Base-by-base conservation (phyloP, 805 yeast genomes). In the Candida adriatica region DNA sequence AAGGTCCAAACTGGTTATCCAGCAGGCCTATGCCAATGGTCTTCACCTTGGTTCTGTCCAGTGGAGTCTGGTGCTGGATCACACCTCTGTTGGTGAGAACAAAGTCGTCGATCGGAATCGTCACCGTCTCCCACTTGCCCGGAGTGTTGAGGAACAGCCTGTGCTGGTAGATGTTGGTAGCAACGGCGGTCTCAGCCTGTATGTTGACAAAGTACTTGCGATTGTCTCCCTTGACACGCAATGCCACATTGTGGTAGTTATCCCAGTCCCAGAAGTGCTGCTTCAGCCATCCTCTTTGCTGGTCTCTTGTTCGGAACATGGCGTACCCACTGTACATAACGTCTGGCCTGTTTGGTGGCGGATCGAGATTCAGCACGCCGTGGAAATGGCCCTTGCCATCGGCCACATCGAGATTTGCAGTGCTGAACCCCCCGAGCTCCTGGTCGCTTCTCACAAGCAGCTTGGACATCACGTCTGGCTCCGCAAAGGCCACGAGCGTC, bases 61-160 rank as follows among this genome's bases (percentile, higher is more conserved):
- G 61, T 19, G 62, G 65, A 31, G 63, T 62, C 44, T 74, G 77
- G 33, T 65, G 66, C 54, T 75, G 80, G 25, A 71, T 67, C 26
- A 68, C 64, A n/a, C 95, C 95, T 66, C 82, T 75, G 53, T 82
- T 83, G 15, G 94, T 85, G 56, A 84, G 66, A 31, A 85, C 87
- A 56, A 85, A 83, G 49, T 80, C 87, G 42, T 75, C 70, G 30
- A 85, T 61, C 27, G 92, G 86, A 20, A 85, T 75, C 18, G 79
- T 72, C 10, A 84, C 86, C 2, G 86, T 79, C 51, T 85, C 92
- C 94, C 94, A 84, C 39, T 74, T 65, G 3, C 86, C 84, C 5
- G 84, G 85, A 24, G 64, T 70, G 43, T 74, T 72, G 42, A 81
- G 58, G 46, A 82, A 85, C 41, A 85, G 61, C 15, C 95, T 58